Evolutionary conservation across 768 basidiomycete species (phyloP), one percentile per base, ranked within the genome.

Genomic region (Suillus lakei): DNA sequence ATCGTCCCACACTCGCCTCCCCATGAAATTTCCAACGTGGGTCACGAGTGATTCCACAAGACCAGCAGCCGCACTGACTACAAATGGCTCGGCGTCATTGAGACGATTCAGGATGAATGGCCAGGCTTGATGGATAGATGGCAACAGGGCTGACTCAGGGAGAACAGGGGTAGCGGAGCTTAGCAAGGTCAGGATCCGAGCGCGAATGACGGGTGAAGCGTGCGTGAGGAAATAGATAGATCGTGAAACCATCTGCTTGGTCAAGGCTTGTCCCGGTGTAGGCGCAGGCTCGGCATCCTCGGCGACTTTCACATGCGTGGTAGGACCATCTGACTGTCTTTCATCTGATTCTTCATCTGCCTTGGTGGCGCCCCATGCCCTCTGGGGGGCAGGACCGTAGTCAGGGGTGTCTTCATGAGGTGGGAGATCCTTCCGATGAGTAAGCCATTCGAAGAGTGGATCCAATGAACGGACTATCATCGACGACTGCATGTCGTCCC

Each of bases 181-280:
- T 46, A 99, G 80, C 16, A 99, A 83, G 2, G 83, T 78, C 59
- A 99, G 82, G 54, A 99, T 93, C 23, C 90, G 88, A 3, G 92
- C 88, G 12, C 96, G 92, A 66, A 99, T 91, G 69, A 89, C 83
- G 0, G 96, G 86, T 12, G 96, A 96, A 7, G 86, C 82, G 69
- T 99, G 97, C 0, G 97, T 95, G 32, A 99, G 85, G 80, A 98
- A 98, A 77, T 90, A 94, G 15, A 95, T 76, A 1, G 95, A 94
- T 60, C 96, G 91, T 7, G 88, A 84, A 46, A 98, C 88, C 65
- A 99, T 98, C 69, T 94, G 90, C 60, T 88, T 88, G 15, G 92
- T 91, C 60, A 98, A 81, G 21, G 80, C 72, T 72, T 98, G 95
- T 0, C 90, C 82, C 6, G 91, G 84, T 2, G 91, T 93, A 2